phyloP scores from a whole-genome alignment of 192 early-diverging fungal species.

The Coemansia sp. region DNA sequence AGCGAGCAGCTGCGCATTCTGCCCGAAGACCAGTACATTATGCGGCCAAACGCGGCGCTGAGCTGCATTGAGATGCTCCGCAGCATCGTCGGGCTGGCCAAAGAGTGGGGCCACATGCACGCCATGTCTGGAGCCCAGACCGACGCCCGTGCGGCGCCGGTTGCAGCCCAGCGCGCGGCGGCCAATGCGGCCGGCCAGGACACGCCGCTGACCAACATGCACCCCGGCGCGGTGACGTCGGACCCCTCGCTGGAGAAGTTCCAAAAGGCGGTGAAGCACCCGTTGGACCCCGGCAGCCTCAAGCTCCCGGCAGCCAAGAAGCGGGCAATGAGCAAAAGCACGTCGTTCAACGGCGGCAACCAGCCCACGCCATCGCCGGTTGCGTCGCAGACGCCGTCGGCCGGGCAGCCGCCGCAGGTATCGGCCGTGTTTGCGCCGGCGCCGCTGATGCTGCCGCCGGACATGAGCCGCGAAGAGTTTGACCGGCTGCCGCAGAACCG shows the following conservation, averaged over 20 bases:
- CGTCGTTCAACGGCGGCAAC: neutral
- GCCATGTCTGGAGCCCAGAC: neutral
- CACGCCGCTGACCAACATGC: slow-evolving; percentile 45
- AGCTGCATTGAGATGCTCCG: slow-evolving; percentile 6
- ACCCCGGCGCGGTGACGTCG: slow-evolving; percentile 35
- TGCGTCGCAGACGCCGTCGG: neutral
- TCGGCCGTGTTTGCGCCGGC: slow-evolving; percentile 22
- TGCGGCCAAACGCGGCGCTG: slow-evolving; percentile 7
- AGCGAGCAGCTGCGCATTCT: slow-evolving; percentile 41
- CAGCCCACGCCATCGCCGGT: neutral
- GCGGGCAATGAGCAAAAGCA: slow-evolving; percentile 16
- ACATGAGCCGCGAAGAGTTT: slow-evolving; percentile 40
- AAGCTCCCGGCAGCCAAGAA: slow-evolving; percentile 44
- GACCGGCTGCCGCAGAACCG: slow-evolving; percentile 23
- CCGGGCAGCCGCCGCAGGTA: slow-evolving; percentile 3
- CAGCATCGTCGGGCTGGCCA: slow-evolving; percentile 15
- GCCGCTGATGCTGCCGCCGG: slow-evolving; percentile 27
- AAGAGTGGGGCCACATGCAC: slow-evolving; percentile 35
- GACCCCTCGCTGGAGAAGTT: slow-evolving; percentile 45
- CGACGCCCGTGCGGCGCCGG: neutral
- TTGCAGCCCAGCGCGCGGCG: neutral
- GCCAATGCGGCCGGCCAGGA: neutral
- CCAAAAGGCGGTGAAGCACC: slow-evolving; percentile 48
- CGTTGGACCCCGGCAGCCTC: slow-evolving; percentile 37
- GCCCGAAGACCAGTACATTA: slow-evolving; percentile 30